Evolutionary conservation across 2,329 filamentous ascomycete genomes (phyloP), one percentile per base, ranked within the genome.

Genomic region (Elsinoe fawcettii): DNA sequence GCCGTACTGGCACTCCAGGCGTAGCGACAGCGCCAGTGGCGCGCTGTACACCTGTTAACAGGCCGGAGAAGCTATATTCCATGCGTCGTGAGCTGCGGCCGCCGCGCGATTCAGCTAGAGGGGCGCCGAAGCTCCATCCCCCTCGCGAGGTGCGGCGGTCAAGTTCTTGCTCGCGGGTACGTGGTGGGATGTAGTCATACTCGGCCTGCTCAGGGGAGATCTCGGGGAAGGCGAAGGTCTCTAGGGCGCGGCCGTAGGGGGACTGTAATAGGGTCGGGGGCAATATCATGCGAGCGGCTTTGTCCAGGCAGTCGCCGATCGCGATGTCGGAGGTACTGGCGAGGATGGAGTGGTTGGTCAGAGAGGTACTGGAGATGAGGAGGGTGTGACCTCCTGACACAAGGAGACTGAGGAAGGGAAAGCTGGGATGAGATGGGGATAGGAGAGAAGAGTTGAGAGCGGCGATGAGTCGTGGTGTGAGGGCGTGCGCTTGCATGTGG

Each of bases 401-500:
- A 49, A 99, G 84, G 5, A 96, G 77, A 0, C 88, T 91, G 32
- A 96, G 76, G 69, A 96, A 96, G 1, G 93, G 92, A 64, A 95
- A 96, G 1, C 72, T 66, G 0, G 86, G 87, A 9, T 66, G 49
- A 1, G 61, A 46, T 2, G 39, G 41, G 14, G 54, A 22, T n/a
- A 36, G 25, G 1, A 37, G 22, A 5, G 14, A 16, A 11, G 49
- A 62, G 55, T 75, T 67, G 59, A 92, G 71, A 4, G 87, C 87
- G 30, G 76, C 73, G 3, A 86, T 84, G 41, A 99, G 80, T 8
- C 90, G 80, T 14, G 92, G 88, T 16, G 93, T 97, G 61, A 99
- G 74, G 16, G 93, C 87, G 71, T 99, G 93, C 9, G 91, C 93
- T 70, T 96, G 91, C 93, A 99, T 97, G 71, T 99, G 93, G 70